Evolutionary conservation across 225 moss, liverwort and hornwort genomes (phyloP).

Genomic region (Bryoerythrophyllum caledonicum): DNA sequence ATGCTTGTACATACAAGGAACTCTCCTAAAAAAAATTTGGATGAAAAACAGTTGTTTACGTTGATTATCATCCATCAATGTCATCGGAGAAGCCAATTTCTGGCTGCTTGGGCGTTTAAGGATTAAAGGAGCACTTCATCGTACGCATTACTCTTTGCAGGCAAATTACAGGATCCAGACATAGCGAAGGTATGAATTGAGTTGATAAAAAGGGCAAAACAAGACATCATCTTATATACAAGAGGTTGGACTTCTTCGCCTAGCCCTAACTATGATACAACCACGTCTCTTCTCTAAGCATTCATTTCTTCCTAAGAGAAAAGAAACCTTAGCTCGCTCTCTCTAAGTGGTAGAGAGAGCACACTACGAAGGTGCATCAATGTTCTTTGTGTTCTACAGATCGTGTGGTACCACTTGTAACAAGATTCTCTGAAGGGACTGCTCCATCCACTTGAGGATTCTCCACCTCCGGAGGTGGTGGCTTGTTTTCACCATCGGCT

Average conservation of each 20-base stretch:
- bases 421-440: slow-evolving; percentile 6
- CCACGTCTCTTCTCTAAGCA: not conserved
- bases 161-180: no score
- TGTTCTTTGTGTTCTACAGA: slow-evolving; percentile 10
- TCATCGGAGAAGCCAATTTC: no score
- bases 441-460: slow-evolving; percentile 16
- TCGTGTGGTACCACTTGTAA: not conserved
- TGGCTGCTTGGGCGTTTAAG: no score
- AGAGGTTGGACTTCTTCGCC: not conserved
- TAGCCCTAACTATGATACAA: slow-evolving; percentile 25
- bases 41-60: no score
- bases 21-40: no score
- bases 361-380: not conserved
- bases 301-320: not conserved
- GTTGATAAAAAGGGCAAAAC: no score
- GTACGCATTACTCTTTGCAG: not conserved
- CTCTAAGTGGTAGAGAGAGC: not conserved
- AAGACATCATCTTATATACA: not conserved
- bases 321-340: not conserved
- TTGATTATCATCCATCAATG: no score
- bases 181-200: not conserved
- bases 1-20: no score
- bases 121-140: no score
- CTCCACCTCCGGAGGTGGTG: slow-evolving; percentile 26
- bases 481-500: slow-evolving; percentile 12